These are phyloP conservation scores for Ephemerocybe angulata DNA, from an alignment of 768 basidiomycete genomes.

Conservation along the genomic window DNA sequence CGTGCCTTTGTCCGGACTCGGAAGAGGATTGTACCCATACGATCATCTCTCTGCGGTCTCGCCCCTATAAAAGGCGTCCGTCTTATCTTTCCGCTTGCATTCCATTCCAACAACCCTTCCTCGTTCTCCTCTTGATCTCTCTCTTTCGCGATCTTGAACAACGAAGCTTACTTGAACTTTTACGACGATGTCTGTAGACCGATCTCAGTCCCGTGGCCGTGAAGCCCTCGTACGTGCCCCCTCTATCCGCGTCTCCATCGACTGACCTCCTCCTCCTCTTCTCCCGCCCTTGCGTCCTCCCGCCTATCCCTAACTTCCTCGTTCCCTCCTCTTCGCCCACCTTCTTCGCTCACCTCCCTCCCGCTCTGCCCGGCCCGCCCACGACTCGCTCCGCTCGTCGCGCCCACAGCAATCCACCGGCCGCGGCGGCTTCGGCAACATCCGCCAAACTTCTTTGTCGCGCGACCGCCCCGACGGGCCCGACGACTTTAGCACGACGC, in stretches of 20 bases:
- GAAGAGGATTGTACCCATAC: too few species aligned
- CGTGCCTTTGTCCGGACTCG: too few species aligned
- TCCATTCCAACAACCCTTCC: too few species aligned
- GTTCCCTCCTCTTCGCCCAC: not conserved
- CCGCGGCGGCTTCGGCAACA: constrained; percentile 68
- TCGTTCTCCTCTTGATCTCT: too few species aligned
- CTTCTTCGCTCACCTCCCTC: not conserved
- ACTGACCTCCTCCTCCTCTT: not conserved
- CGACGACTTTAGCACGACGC: constrained; percentile 53
- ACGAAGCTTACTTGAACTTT: too few species aligned
- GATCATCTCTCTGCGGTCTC: too few species aligned
- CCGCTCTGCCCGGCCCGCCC: not conserved
- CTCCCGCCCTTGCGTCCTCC: not conserved
- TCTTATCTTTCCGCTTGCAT: too few species aligned
- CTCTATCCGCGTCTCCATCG: constrained; percentile 1
- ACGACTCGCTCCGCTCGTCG: not conserved
- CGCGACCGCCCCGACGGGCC: constrained; percentile 44
- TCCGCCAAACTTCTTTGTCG: constrained; percentile 46
- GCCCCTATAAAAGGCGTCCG: too few species aligned
- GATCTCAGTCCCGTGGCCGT: constrained; percentile 57
- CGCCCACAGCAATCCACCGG: constrained; percentile 50
- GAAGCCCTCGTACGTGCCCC: constrained; percentile 48
- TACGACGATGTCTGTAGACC: constrained; percentile 32
- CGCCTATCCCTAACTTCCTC: not conserved
- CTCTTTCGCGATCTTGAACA: too few species aligned